Conservation (phyloP, 1,139 yeast genomes). For the Petasospora rhodanensis region DNA sequence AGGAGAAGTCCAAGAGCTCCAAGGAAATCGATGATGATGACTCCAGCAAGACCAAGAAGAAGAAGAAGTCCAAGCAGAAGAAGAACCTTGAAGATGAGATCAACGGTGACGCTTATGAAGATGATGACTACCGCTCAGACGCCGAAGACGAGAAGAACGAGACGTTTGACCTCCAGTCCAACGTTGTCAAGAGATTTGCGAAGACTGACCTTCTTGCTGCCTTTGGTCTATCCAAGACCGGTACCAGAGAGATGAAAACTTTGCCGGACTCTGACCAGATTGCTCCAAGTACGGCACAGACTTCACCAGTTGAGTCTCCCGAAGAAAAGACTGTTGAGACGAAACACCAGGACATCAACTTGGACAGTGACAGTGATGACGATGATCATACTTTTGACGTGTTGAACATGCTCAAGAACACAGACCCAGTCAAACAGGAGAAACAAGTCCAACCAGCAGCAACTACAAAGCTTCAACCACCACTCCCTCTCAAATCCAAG, state of each 20-base stretch:
- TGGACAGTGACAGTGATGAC: conserved; percentile 13
- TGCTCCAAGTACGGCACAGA: conserved; percentile 11
- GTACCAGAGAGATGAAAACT: conserved; percentile 2
- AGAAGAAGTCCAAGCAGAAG: conserved; percentile 1
- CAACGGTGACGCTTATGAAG: conserved; percentile 7
- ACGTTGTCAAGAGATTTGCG: conserved; percentile 15
- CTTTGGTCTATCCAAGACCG: conserved; percentile 11
- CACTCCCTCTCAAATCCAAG: conserved; percentile 4
- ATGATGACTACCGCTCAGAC: conserved; percentile 3
- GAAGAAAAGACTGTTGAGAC: background rate
- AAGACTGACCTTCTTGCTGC: conserved; percentile 19
- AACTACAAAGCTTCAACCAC: background rate
- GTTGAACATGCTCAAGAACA: too few relatives aligned
- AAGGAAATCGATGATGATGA: conserved; percentile 12
- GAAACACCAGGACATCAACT: conserved; percentile 2
- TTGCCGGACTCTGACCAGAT: too few relatives aligned
- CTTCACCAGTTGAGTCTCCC: conserved; percentile 8
- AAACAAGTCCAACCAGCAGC: too few relatives aligned
- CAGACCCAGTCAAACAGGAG: too few relatives aligned
- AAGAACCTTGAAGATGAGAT: conserved; percentile 6
- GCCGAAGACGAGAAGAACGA: conserved; percentile 7
- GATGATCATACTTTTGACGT: conserved; percentile 11
- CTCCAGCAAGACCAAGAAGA: background rate
- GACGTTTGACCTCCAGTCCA: conserved; percentile 10
- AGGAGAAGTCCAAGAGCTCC: conserved; percentile 15